Conservation (phyloP, 495 filamentous ascomycete species). For the Penicillium roqueforti region DNA sequence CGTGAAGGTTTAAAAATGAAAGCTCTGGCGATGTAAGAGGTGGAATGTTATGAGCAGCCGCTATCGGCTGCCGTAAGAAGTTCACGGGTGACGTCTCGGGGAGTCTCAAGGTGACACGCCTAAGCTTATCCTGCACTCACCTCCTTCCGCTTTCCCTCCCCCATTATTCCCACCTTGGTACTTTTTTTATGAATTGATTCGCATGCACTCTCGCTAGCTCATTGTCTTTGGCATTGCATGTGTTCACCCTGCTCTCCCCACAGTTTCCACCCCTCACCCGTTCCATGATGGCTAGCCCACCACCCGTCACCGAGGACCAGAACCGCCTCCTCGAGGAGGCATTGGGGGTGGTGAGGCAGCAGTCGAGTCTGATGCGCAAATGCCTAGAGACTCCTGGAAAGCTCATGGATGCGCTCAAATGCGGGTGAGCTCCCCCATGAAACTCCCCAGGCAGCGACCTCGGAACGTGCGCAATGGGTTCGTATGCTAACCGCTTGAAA, state of each 20-base stretch:
- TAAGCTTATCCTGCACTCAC: conserved; percentile 9
- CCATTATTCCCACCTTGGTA: background rate
- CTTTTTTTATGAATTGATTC: conserved; percentile 11
- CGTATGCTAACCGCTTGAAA: conserved; percentile 16
- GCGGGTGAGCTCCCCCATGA: conserved; percentile 64
- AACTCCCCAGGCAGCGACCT: conserved; percentile 35
- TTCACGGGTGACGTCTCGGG: conserved; percentile 19
- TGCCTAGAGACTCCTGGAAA: conserved; percentile 96
- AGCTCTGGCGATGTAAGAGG: background rate
- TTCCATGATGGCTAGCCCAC: conserved; percentile 53
- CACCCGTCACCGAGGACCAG: conserved; percentile 80
- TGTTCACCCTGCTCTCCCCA: conserved; percentile 28
- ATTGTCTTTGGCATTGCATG: conserved; percentile 25
- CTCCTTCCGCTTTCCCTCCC: conserved; percentile 3
- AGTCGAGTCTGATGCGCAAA: conserved; percentile 93
- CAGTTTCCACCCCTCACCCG: conserved; percentile 16
- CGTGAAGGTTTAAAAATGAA: background rate
- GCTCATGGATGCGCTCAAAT: conserved; percentile 99
- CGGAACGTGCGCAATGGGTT: conserved; percentile 14
- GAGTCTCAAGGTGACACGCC: conserved; percentile 16
- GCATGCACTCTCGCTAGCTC: conserved; percentile 1
- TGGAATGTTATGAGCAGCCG: background rate
- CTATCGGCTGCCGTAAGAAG: background rate
- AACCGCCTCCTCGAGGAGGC: conserved; percentile 94
- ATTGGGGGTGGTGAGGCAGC: conserved; percentile 90